A percentile compares a stretch with the other conserved stretches of the same genome.
Conservation (phyloP, 176 grass and related monocot genomes). For the Dendrocalamus sinicus region DNA sequence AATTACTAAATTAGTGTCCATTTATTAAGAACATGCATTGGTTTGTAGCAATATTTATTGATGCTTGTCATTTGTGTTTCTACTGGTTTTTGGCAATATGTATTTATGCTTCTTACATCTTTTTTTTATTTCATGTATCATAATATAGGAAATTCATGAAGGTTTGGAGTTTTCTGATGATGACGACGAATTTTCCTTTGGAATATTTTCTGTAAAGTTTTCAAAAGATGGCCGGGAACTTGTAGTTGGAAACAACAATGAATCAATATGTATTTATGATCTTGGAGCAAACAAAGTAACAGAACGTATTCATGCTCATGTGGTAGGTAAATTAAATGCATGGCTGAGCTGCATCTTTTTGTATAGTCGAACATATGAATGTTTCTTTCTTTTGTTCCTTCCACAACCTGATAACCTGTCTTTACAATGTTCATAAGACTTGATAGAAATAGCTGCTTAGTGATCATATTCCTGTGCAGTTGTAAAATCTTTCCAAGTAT, state of each 20-base stretch:
- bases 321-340: constrained; percentile 43
- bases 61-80: not conserved
- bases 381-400: constrained; percentile 7
- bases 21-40: not conserved
- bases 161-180: constrained; percentile 59
- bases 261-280: constrained; percentile 77
- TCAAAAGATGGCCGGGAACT: constrained; percentile 75
- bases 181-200: constrained; percentile 48
- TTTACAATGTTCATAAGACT: not conserved
- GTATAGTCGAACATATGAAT: not conserved
- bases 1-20: not conserved
- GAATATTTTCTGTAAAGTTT: constrained; percentile 83
- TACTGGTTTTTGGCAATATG: not conserved
- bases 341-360: not conserved
- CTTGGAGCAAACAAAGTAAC: constrained; percentile 68
- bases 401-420: not conserved
- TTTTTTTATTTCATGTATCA: constrained; percentile 10
- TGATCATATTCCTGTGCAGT: not conserved
- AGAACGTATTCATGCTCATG: constrained; percentile 57
- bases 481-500: constrained; percentile 11
- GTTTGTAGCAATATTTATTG: not conserved
- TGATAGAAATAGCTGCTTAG: not conserved
- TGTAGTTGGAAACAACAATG: constrained; percentile 64
- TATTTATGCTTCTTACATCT: not conserved
- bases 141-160: constrained; percentile 72